phyloP scores from a whole-genome alignment of 768 basidiomycete genomes.

The Pisolithus orientalis region DNA sequence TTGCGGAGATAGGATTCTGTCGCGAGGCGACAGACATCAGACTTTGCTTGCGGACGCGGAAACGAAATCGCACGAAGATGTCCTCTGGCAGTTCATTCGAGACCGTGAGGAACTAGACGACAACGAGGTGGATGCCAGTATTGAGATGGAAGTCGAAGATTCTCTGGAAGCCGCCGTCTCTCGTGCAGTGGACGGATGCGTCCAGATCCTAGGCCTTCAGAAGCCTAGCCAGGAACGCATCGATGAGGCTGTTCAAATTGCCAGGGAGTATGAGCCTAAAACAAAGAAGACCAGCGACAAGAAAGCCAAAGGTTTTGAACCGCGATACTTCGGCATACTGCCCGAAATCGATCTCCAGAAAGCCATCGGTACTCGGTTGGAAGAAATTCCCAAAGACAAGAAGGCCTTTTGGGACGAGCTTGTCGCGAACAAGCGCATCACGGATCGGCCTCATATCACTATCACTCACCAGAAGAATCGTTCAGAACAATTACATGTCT shows the following conservation, averaged over 20 bases:
- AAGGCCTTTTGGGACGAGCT: conserved; percentile 46
- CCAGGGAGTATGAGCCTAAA: conserved; percentile 35
- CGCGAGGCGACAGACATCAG: conserved; percentile 84
- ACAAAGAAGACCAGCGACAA: conserved; percentile 27
- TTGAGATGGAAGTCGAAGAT: conserved; percentile 63
- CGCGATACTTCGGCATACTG: conserved; percentile 75
- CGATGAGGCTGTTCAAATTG: conserved; percentile 34
- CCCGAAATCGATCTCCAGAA: conserved; percentile 61
- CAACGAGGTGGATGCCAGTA: conserved; percentile 56
- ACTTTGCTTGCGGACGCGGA: conserved; percentile 55
- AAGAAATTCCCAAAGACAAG: conserved; percentile 26
- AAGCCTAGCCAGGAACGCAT: conserved; percentile 53
- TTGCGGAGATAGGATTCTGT: conserved; percentile 67
- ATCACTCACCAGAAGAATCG: conserved; percentile 66
- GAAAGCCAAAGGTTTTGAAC: conserved; percentile 19
- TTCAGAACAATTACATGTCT: conserved; percentile 31
- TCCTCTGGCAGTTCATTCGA: conserved; percentile 77
- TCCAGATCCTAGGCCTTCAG: conserved; percentile 46
- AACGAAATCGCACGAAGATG: conserved; percentile 60
- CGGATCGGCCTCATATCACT: conserved; percentile 74
- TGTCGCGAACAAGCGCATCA: conserved; percentile 40
- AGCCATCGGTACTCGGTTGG: conserved; percentile 40
- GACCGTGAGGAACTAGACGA: conserved; percentile 54
- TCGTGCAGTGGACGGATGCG: conserved; percentile 54
- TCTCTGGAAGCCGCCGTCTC: conserved; percentile 47